Percentiles rank a stretch among this genome's conserved stretches.
Evolutionary conservation across 495 filamentous ascomycete species (phyloP).

Genomic region (Annulohypoxylon moriforme): DNA sequence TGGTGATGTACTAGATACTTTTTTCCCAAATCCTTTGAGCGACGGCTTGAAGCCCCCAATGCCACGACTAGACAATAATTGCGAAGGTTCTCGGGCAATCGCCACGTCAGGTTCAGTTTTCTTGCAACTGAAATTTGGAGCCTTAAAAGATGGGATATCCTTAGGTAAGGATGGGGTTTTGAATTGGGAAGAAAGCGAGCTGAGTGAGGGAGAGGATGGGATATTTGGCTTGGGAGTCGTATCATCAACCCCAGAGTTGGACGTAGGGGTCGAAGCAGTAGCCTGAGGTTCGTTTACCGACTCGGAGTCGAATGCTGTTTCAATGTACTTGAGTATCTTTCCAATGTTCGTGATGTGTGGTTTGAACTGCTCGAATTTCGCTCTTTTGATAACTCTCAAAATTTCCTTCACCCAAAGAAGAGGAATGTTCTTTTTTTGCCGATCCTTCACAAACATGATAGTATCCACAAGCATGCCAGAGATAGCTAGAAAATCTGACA

Average conservation of each 20-base stretch:
- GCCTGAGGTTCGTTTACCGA: background rate
- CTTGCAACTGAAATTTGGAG: slow-evolving; percentile 30
- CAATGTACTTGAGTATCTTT: slow-evolving; percentile 50
- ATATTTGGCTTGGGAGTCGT: background rate
- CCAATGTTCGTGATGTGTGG: slow-evolving; percentile 45
- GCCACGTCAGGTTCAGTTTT: slow-evolving; percentile 17
- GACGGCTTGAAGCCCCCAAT: slow-evolving; percentile 35
- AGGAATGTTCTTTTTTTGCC: slow-evolving; percentile 46
- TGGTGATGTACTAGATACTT: background rate
- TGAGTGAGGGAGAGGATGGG: slow-evolving; percentile 8
- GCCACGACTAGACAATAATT: slow-evolving; percentile 4
- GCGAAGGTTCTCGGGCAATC: slow-evolving; percentile 1
- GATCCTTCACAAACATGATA: slow-evolving; percentile 49
- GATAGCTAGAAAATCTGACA: slow-evolving; percentile 43
- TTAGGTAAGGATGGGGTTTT: slow-evolving; percentile 28
- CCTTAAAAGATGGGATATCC: slow-evolving; percentile 23
- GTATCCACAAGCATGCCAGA: slow-evolving; percentile 44
- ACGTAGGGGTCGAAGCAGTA: background rate
- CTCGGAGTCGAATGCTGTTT: slow-evolving; percentile 27
- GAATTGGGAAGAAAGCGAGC: slow-evolving; percentile 21
- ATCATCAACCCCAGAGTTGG: background rate
- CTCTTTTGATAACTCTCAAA: slow-evolving; percentile 41
- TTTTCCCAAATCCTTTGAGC: slow-evolving; percentile 26
- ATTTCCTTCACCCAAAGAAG: slow-evolving; percentile 47
- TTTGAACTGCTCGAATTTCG: slow-evolving; percentile 42